phyloP scores from a whole-genome alignment of 2,329 filamentous ascomycete species.

The Ophiostoma pallidulum region DNA sequence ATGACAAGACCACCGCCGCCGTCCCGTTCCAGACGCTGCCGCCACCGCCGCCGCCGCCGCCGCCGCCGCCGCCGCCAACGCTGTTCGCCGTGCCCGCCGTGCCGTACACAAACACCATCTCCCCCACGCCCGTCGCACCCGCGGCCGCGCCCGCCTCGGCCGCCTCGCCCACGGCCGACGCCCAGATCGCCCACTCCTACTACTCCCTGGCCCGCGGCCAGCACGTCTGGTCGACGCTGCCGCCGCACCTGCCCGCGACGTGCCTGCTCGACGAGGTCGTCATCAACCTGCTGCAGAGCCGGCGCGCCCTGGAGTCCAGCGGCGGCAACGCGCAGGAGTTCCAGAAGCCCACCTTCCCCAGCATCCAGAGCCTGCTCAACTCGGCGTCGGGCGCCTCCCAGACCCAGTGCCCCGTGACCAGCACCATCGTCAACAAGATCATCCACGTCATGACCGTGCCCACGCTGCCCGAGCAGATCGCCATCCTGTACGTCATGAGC shows the following conservation, averaged over 20 bases:
- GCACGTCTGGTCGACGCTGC: slow-evolving; percentile 2
- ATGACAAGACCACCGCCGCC: slow-evolving; percentile 4
- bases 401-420: slow-evolving; percentile 4
- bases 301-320: not conserved
- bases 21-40: too few species aligned
- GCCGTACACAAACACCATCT: not conserved
- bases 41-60: too few species aligned
- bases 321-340: slow-evolving; percentile 4
- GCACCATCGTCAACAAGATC: slow-evolving; percentile 5
- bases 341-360: not conserved
- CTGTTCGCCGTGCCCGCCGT: not conserved
- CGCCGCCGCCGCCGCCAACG: too few species aligned
- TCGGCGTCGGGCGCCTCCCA: too few species aligned
- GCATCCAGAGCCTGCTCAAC: slow-evolving; percentile 3
- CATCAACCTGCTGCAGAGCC: not conserved
- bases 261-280: slow-evolving; percentile 2
- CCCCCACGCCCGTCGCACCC: not conserved
- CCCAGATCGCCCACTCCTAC: not conserved
- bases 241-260: slow-evolving; percentile 2
- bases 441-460: slow-evolving; percentile 3
- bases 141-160: not conserved
- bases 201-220: not conserved
- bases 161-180: not conserved
- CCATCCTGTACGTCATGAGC: slow-evolving; percentile 3
- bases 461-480: slow-evolving; percentile 4